Base-by-base conservation (phyloP, 2,329 filamentous ascomycete genomes). In the Cladosporium halotolerans region DNA sequence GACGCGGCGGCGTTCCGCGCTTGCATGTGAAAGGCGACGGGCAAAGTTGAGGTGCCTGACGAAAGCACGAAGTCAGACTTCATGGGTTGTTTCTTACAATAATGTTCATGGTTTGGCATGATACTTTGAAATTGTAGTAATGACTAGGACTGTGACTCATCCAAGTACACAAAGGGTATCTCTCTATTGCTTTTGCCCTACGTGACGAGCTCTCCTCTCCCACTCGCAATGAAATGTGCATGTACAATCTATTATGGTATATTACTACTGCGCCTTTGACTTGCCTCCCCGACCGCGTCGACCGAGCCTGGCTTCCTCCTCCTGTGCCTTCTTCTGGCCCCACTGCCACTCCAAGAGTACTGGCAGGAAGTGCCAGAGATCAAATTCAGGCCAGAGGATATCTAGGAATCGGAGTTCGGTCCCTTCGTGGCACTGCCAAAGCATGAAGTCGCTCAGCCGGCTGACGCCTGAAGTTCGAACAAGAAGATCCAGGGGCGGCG, bases 341-440 rank as follows among this genome's bases (percentile, higher is more conserved):
- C 83, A 82, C 62, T 86, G 83, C 92, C 93, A 99, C 69, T 96
- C 90, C 45, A 97, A 77, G 51, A 99, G 73, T 18, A 99, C 91
- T 8, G 92, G 93, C 14, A 99, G 71, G 70, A 97, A 96, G 55
- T 91, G 82, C 84, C 90, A 92, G 4, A 99, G 78, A 67, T 95
- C 90, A 63, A 99, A 96, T 58, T 96, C 89, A 2, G 93, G 93
- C 93, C 93, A 99, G 57, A 96, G 77, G 59, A 89, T 93, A 63
- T 95, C 82, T 53, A 96, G 73, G 68, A 97, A 99, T 55, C 95
- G 89, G 59, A 99, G 86, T 56, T 95, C 87, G 0, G 93, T 96
- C 58, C 92, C 79, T 66, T 96, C 83, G 66, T 97, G 91, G 63
- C 89, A 93, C 72, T 99, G 93, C 93, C 93, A 99, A 33, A 99